These are phyloP conservation scores for Penicillium goetzii DNA, from an alignment of 495 filamentous ascomycete genomes.

Conservation along the genomic window DNA sequence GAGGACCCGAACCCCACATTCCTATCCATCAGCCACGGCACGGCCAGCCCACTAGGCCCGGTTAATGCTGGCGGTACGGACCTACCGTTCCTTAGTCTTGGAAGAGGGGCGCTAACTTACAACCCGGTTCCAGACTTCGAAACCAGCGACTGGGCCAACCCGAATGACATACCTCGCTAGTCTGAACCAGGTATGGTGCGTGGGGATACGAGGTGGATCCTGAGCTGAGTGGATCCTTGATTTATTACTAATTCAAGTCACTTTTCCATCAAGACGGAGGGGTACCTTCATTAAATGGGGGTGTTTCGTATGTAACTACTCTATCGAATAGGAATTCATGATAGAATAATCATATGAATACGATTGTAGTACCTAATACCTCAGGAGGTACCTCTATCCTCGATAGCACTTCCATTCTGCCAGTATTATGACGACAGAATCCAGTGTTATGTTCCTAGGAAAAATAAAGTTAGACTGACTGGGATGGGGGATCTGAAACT, in stretches of 20 bases:
- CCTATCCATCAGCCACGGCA: conserved; percentile 6
- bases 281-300: neutral
- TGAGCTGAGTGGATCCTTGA: neutral
- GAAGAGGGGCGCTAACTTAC: conserved; percentile 2
- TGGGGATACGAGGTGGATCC: conserved; percentile 30
- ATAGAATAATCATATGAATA: neutral
- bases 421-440: neutral
- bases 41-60: conserved; percentile 13
- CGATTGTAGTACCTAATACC: no score
- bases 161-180: conserved; percentile 16
- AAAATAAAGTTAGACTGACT: conserved; percentile 29
- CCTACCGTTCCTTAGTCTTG: conserved; percentile 10
- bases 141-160: conserved; percentile 16
- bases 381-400: neutral
- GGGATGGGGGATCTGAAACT: conserved; percentile 23
- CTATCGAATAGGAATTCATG: neutral
- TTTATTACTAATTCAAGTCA: neutral
- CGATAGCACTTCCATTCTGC: neutral
- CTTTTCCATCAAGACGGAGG: neutral
- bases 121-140: neutral
- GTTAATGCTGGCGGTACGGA: conserved; percentile 10
- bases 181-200: conserved; percentile 20
- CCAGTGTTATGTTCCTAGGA: neutral
- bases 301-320: neutral
- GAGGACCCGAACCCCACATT: conserved; percentile 7